Base-by-base conservation (phyloP, 139 green algal species). In the Tetraselmis chui region DNA sequence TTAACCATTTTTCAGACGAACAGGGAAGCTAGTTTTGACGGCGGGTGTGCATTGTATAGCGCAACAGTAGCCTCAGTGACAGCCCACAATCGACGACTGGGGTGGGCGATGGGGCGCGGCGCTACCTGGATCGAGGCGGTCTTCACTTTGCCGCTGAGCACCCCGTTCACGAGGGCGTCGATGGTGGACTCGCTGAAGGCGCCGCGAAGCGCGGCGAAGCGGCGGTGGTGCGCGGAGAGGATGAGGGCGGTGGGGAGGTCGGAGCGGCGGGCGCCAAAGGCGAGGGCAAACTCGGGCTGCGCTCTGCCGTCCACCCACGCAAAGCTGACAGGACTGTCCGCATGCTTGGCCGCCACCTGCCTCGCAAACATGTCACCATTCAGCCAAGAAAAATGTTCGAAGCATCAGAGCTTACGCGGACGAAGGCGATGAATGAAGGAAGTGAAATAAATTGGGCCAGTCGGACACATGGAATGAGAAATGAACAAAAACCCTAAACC, bases 71-170 rank as follows among this genome's bases (percentile, higher is more conserved):
- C n/a, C n/a, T n/a, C n/a, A n/a, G n/a, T n/a, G n/a, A n/a, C n/a
- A n/a, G n/a, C n/a, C n/a, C n/a, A n/a, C n/a, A n/a, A n/a, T n/a
- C n/a, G n/a, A 18, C 45, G 18, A 67, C 18, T 67, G 45, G 45
- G 45, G 18, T 67, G 45, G 45, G 45, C 11, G 45, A 67, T 5
- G 45, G 45, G 45, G 45, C 11, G 45, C 11, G 45, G 45, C 11
- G 45, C 76, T 24, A 84, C 59, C 32, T 59, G 31, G 18, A 28
- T 59, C n/a, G 81, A 18, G 11, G 18, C 45, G 11, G 45, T 84
- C 28, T 59, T 77, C 32, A 31, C 24, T 28, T 81, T 81, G 2
- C 29, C 75, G 32, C 30, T 81, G 31, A 84, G 59, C 26, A 84
- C 81, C n/a, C 76, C 27, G 11, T 81, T n/a, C 32, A 79, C 32